Evolutionary conservation across 805 yeast species (phyloP).

Genomic region (Pichia deserticola): DNA sequence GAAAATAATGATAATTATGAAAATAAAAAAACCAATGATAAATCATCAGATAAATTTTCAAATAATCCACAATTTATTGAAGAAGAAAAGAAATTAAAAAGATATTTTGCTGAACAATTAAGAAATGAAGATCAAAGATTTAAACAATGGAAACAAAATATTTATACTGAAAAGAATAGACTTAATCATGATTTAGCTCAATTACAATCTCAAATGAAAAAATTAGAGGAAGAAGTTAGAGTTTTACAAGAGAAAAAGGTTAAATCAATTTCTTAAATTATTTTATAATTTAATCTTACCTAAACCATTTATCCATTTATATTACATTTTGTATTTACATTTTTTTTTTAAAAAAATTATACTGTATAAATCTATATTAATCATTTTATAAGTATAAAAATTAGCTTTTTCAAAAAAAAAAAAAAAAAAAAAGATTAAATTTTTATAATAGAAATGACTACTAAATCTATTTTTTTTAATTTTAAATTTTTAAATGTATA

Average conservation of each 20-base stretch:
- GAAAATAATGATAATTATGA: slow-evolving; percentile 16
- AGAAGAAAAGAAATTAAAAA: slow-evolving; percentile 90
- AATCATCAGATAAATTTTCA: slow-evolving; percentile 33
- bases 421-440: too few relatives aligned
- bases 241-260: slow-evolving; percentile 49
- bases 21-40: slow-evolving; percentile 16
- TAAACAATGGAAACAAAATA: slow-evolving; percentile 97
- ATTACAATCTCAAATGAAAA: slow-evolving; percentile 68
- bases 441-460: too few relatives aligned
- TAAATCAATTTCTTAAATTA: slow-evolving; percentile 11
- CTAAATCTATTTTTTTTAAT: slow-evolving; percentile 2
- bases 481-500: not conserved
- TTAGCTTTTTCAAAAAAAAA: too few relatives aligned
- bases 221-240: slow-evolving; percentile 70
- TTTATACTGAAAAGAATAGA: slow-evolving; percentile 89
- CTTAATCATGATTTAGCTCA: slow-evolving; percentile 90
- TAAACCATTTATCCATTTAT: not conserved
- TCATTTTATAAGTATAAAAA: too few relatives aligned
- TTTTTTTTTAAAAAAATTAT: too few relatives aligned
- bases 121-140: slow-evolving; percentile 95
- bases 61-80: slow-evolving; percentile 90
- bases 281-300: not conserved
- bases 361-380: too few relatives aligned
- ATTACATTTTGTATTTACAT: too few relatives aligned
- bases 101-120: slow-evolving; percentile 93